A percentile compares a stretch with the other conserved stretches of the same genome.
Conservation (phyloP, 2,329 filamentous ascomycete genomes). For the Ascochyta lentis region DNA sequence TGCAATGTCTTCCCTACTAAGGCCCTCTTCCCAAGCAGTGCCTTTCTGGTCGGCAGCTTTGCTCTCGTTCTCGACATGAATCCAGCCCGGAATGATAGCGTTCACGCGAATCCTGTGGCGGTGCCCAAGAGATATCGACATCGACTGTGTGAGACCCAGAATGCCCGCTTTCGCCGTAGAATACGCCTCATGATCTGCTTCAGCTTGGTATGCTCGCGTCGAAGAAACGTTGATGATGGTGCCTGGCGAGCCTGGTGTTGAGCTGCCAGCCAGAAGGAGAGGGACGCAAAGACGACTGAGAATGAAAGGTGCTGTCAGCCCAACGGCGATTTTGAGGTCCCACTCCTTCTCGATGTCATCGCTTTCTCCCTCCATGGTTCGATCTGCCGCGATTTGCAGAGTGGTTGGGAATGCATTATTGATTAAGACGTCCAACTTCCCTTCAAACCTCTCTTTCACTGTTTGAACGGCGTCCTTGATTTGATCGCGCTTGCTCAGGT, state of each 20-base stretch:
- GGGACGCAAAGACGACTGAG: slow-evolving; percentile 43
- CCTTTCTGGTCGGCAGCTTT: slow-evolving; percentile 51
- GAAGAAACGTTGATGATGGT: slow-evolving; percentile 58
- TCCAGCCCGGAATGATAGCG: slow-evolving; percentile 60
- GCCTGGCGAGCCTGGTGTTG: slow-evolving; percentile 31
- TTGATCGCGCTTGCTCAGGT: slow-evolving; percentile 49
- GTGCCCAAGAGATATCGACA: slow-evolving; percentile 56
- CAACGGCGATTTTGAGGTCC: slow-evolving; percentile 43
- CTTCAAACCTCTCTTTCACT: slow-evolving; percentile 47
- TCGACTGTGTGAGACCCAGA: slow-evolving; percentile 57
- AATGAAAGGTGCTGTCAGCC: slow-evolving; percentile 44
- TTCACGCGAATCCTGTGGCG: slow-evolving; percentile 56
- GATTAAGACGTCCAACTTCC: slow-evolving; percentile 42
- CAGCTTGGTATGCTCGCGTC: slow-evolving; percentile 58
- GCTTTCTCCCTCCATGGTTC: slow-evolving; percentile 40
- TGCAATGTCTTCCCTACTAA: slow-evolving; percentile 53
- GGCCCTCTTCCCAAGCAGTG: slow-evolving; percentile 54
- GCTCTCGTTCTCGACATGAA: slow-evolving; percentile 56
- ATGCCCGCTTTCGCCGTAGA: slow-evolving; percentile 59
- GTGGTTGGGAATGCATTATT: slow-evolving; percentile 46
- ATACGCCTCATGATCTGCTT: slow-evolving; percentile 59
- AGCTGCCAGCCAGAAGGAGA: slow-evolving; percentile 30
- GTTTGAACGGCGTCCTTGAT: slow-evolving; percentile 47
- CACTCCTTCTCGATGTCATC: slow-evolving; percentile 42
- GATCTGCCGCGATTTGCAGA: slow-evolving; percentile 32